Percentiles rank a stretch among this genome's conserved stretches.
These are phyloP conservation scores for Akanthomyces muscarius DNA, from an alignment of 2,329 filamentous ascomycete genomes.

Conservation along the genomic window DNA sequence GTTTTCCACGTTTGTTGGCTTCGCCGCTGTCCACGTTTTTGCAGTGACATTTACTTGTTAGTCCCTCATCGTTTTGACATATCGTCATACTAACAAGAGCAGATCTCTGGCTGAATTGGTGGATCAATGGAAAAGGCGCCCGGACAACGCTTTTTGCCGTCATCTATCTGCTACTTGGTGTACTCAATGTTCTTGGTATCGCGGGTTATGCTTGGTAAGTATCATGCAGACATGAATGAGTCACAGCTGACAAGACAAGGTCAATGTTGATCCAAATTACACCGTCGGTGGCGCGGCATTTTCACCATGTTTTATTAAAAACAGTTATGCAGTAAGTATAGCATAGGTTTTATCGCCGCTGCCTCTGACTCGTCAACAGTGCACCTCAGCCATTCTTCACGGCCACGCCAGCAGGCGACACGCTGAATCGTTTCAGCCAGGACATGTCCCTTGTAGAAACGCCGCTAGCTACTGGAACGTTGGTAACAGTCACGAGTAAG, in stretches of 20 bases:
- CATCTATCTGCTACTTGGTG: constrained; percentile 22
- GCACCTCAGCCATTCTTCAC: constrained; percentile 34
- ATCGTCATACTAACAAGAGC: neutral
- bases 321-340: constrained; percentile 27
- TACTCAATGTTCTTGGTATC: constrained; percentile 19
- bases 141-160: constrained; percentile 21
- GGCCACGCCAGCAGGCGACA: constrained; percentile 32
- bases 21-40: constrained; percentile 20
- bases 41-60: constrained; percentile 23
- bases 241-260: neutral
- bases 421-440: constrained; percentile 38
- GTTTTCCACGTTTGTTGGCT: constrained; percentile 3
- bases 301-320: constrained; percentile 24
- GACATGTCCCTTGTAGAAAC: constrained; percentile 27
- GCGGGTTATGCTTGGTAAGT: constrained; percentile 18
- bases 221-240: neutral
- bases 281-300: constrained; percentile 25
- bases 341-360: neutral
- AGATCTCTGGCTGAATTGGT: constrained; percentile 27
- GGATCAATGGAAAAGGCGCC: constrained; percentile 22
- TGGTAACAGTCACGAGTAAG: constrained; percentile 20
- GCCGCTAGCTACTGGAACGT: neutral
- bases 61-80: neutral
- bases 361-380: constrained; percentile 20
- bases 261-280: constrained; percentile 19